Evolutionary conservation across 1,284 basidiomycete genomes (phyloP), one percentile per base, ranked within the genome.

Genomic region (Volvariella volvacea): DNA sequence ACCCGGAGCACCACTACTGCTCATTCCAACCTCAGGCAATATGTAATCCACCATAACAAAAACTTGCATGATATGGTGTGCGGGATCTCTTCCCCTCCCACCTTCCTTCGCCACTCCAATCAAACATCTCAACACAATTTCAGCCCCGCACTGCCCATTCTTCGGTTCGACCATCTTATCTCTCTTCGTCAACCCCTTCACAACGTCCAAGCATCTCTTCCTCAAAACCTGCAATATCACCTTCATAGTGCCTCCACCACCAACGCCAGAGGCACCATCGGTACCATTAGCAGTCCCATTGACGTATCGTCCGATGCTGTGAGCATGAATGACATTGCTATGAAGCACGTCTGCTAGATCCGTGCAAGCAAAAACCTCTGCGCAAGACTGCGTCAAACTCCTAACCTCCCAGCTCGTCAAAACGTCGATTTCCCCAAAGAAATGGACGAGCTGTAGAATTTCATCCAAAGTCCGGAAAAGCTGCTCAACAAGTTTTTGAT

Each of bases 311-410:
- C 25, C 25, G 12, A 28, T 28, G 12, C 25, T 28, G 6, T 28
- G 25, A 28, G 25, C 25, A 6, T 28, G 25, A 28, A 12, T 28
- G 6, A 6, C 25, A 12, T 28, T 28, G 25, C 12, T 28, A 12
- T 6, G 12, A 6, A 28, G 25, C 12, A 12, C 25, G 25, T 28
- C 25, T 12, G 73, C 72, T 3, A 69, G 61, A 46, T 76, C 70
- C 0, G 77, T 69, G 49, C 71, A 81, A 0, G 66, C 67, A 55
- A 82, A 82, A 10, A 83, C 55, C 50, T 84, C 73, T 12, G 70
- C 70, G 4, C 76, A 56, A 15, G 71, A 64, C 3, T 53, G 53
- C 0, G 71, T 61, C 20, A 83, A 53, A 4, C 57, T 51, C 2
- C 71, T 70, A 38, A 78, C 58, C 1, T 68, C 61, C 16, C 76